A percentile compares a stretch with the other conserved stretches of the same genome.
Conservation (phyloP, 345 rosid genomes). For the Lepidium didymum region DNA sequence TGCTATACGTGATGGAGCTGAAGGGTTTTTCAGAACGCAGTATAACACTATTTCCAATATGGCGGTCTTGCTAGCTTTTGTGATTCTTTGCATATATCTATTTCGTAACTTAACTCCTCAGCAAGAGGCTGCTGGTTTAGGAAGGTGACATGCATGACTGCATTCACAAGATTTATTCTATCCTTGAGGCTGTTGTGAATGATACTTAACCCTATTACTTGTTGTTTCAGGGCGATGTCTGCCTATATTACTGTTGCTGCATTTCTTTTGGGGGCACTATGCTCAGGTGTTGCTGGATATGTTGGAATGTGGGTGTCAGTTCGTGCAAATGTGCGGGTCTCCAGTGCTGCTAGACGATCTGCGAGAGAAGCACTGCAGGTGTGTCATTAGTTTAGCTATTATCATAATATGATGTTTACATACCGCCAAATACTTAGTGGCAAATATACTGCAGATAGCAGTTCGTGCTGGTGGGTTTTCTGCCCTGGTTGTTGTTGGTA, state of each 20-base stretch:
- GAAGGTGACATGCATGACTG: conserved; percentile 51
- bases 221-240: conserved; percentile 58
- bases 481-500: conserved; percentile 96
- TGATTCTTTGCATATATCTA: conserved; percentile 78
- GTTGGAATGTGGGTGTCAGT: conserved; percentile 99
- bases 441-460: conserved; percentile 52
- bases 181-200: conserved; percentile 12
- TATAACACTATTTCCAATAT: conserved; percentile 94
- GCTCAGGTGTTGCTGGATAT: conserved; percentile 95
- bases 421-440: conserved; percentile 22
- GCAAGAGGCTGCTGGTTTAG: conserved; percentile 94
- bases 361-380: conserved; percentile 99
- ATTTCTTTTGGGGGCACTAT: conserved; percentile 90
- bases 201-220: conserved; percentile 7
- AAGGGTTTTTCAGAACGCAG: conserved; percentile 97
- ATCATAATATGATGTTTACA: conserved; percentile 6
- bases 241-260: conserved; percentile 90
- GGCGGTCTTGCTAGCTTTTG: conserved; percentile 84
- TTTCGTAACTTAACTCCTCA: conserved; percentile 89
- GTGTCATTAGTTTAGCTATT: conserved; percentile 14
- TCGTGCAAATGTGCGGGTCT: conserved; percentile 98
- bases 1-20: conserved; percentile 99
- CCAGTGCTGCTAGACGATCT: conserved; percentile 98
- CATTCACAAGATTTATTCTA: not conserved
- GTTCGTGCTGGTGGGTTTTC: conserved; percentile 99